Conservation (phyloP, 768 basidiomycete species). For the Suillus sp. region DNA sequence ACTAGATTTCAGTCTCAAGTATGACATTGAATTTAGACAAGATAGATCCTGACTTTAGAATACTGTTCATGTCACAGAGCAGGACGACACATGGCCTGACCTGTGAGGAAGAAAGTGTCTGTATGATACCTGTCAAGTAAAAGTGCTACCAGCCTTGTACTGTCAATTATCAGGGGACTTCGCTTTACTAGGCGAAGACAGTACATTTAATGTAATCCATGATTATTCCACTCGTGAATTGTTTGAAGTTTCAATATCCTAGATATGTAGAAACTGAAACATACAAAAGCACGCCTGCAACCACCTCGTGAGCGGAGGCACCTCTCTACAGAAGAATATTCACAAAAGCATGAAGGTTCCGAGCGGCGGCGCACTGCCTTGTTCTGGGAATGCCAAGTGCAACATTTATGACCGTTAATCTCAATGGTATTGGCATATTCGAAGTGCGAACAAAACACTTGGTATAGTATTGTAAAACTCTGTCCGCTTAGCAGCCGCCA, state of each 20-base stretch:
- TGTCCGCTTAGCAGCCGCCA: not conserved
- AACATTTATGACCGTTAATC: constrained; percentile 72
- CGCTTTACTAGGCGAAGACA: no score
- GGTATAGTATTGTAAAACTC: not conserved
- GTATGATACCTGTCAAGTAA: not conserved
- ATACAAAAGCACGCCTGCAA: constrained; percentile 75
- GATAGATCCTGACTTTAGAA: not conserved
- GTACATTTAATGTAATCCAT: no score
- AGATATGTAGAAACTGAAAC: constrained; percentile 29
- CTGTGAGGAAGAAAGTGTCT: not conserved
- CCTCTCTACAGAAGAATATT: constrained; percentile 67
- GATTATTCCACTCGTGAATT: not conserved
- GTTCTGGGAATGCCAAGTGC: constrained; percentile 75
- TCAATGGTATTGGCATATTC: constrained; percentile 48
- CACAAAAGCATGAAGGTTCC: constrained; percentile 44
- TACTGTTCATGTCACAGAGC: not conserved
- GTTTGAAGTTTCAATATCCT: not conserved
- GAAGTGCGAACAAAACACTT: no score
- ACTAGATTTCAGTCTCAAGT: not conserved
- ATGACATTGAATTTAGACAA: not conserved
- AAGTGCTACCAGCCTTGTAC: not conserved
- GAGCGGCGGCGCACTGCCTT: constrained; percentile 39
- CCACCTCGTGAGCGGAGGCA: constrained; percentile 74
- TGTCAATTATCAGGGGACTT: no score
- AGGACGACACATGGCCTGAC: not conserved